Evolutionary conservation across 208 protist genomes (phyloP).

Genomic region (Trypanosoma avium): DNA sequence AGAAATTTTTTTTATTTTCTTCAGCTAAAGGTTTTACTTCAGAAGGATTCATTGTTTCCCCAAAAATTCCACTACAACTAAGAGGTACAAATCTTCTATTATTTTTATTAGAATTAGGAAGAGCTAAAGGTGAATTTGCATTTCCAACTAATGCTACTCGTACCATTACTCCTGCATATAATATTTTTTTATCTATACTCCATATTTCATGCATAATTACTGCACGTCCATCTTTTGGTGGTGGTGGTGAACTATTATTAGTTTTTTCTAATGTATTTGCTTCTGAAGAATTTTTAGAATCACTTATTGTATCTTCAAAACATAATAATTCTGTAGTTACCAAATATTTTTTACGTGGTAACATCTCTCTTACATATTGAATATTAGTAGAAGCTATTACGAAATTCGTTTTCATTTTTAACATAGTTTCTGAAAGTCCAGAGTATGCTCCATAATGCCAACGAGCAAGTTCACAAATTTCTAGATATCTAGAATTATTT

Average conservation of each 20-base stretch:
- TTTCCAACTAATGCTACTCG: conserved; percentile 10
- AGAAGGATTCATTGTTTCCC: too few species aligned
- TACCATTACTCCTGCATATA: conserved; percentile 29
- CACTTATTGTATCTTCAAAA: conserved; percentile 13
- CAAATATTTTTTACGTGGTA: conserved; percentile 20
- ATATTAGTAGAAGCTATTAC: conserved; percentile 47
- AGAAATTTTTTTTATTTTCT: background rate
- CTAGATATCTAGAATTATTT: conserved; percentile 75
- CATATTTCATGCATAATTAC: conserved; percentile 51
- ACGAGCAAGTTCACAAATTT: conserved; percentile 58
- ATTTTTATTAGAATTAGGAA: background rate
- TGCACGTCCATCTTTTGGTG: conserved; percentile 31
- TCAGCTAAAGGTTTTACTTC: background rate
- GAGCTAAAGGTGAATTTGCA: conserved; percentile 9
- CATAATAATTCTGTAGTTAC: conserved; percentile 24
- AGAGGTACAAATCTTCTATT: background rate
- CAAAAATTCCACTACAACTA: conserved; percentile 4
- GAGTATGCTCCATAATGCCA: conserved; percentile 41
- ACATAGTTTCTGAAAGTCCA: conserved; percentile 7
- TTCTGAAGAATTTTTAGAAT: background rate
- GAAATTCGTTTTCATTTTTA: conserved; percentile 23
- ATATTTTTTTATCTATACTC: conserved; percentile 45
- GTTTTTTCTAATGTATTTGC: background rate
- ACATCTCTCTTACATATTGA: conserved; percentile 51
- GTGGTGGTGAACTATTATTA: background rate